Evolutionary conservation across 1,284 basidiomycete species (phyloP), one percentile per base, ranked within the genome.

Genomic region (Sporisorium scitamineum): DNA sequence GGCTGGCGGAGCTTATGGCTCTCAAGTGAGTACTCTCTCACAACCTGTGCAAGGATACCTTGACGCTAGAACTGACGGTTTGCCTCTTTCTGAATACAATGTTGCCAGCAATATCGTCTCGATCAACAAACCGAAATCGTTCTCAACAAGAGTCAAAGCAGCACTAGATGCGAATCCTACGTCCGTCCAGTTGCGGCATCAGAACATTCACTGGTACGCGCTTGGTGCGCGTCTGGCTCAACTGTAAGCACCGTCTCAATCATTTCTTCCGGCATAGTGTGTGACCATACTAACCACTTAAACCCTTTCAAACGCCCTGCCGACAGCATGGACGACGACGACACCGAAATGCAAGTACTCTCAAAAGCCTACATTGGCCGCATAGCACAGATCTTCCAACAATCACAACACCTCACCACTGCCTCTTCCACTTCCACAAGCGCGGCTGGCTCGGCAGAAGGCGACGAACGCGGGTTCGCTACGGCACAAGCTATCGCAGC

Each of bases 181-280:
- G 3, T 77, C 78, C 11, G 82, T 85, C 4, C 80, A 80, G 41
- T 67, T 85, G 37, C 51, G 83, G 3, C 61, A 77, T 26, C 77
- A 82, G 39, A 72, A 72, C 67, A 71, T 70, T 7, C 74, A 80
- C 50, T 85, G 82, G 82, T 85, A 84, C 61, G 84, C 82, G 13
- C 59, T 85, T 2, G 84, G 80, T 5, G 55, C 71, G 13, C 75
- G 84, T 0, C 69, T 85, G 1, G 81, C 78, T n/a, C 63, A 75
- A 24, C 45, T 84, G 80, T 81, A 59, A 69, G 79, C 31, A 24
- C 18, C n/a, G 5, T 11, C 32, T 2, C 34, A 24, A n/a, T 24
- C 37, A 7, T 32, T 29, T 51, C 11, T 47, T 37, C 34, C 16
- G 5, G 6, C 14, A 5, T 8, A 20, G 18, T 20, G 9, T 13